Evolutionary conservation across 257 asterid genomes (phyloP).

Genomic region (Forsythia viridissima): DNA sequence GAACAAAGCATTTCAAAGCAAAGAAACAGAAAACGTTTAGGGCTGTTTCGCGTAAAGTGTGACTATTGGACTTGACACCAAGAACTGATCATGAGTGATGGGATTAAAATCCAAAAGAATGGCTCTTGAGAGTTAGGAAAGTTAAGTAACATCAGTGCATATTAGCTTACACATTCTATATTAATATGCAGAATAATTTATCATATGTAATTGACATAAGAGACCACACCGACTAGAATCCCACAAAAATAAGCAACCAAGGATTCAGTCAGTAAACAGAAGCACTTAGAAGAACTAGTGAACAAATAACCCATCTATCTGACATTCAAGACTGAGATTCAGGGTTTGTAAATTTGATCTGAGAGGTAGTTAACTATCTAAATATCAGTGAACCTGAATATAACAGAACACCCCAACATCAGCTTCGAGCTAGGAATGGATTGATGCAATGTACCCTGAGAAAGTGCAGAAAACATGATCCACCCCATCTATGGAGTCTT

Average conservation of each 20-base stretch:
- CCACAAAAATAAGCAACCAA: background rate
- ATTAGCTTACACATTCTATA: background rate
- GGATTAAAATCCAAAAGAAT: background rate
- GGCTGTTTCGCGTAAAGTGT: background rate
- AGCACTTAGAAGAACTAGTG: background rate
- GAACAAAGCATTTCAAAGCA: slow-evolving; percentile 16
- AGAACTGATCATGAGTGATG: background rate
- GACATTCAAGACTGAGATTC: background rate
- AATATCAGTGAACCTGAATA: background rate
- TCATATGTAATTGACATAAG: background rate
- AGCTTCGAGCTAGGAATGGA: background rate
- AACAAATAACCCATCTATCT: background rate
- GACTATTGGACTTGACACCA: background rate
- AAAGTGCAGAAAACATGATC: background rate
- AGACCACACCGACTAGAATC: background rate
- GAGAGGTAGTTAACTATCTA: background rate
- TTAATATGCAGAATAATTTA: background rate
- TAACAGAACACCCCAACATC: background rate
- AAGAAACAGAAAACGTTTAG: background rate
- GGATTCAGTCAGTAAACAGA: background rate
- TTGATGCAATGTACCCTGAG: background rate
- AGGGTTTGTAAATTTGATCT: background rate
- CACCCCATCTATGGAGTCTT: background rate
- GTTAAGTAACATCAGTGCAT: slow-evolving; percentile 7
- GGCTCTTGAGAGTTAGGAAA: background rate